Evolutionary conservation across 2,329 filamentous ascomycete genomes (phyloP), one percentile per base, ranked within the genome.

Genomic region (Ceratocystis diversiconidia): DNA sequence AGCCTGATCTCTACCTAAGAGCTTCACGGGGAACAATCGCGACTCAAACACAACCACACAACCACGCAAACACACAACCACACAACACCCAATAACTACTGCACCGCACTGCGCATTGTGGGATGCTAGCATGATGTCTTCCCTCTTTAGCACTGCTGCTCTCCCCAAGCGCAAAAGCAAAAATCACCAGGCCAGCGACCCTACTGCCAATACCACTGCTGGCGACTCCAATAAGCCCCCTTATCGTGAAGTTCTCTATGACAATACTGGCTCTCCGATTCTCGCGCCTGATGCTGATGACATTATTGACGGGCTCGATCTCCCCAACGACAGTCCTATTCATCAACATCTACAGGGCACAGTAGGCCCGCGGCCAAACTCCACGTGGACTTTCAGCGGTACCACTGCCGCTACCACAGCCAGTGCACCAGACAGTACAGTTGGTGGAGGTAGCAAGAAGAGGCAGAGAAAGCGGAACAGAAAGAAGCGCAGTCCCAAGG

Each of bases 301-400:
- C 61, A 65, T 66, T 28, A 61, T 67, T 12, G 65, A 67, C 55
- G 67, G 66, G 8, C n/a, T 66, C 22, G 65, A 67, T 46, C 52
- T 68, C 30, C 43, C 52, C 22, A 15, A 8, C 5, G 15, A 15
- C 7, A 57, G 22, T 30, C 52, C 52, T 5, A 6, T 12, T 12
- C 22, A 15, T 22, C 52, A 12, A 28, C 30, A 12, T 6, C 3
- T 17, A 1, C 25, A 12, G 25, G 52, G 15, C 8, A 17, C 52
- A 28, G 15, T 15, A 28, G 25, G 10, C 22, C 52, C 25, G 8
- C 25, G 25, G 7, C 22, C 30, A 30, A 30, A 10, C 30, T 15
- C 52, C 19, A 62, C 59, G 6, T 63, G 66, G 19, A 65, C 66
- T n/a, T 32, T 60, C 6, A 62, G 66, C 6, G 46, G n/a, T 7